phyloP scores from a whole-genome alignment of 352 stramenopile genomes.

The Phytophthora ramorum region DNA sequence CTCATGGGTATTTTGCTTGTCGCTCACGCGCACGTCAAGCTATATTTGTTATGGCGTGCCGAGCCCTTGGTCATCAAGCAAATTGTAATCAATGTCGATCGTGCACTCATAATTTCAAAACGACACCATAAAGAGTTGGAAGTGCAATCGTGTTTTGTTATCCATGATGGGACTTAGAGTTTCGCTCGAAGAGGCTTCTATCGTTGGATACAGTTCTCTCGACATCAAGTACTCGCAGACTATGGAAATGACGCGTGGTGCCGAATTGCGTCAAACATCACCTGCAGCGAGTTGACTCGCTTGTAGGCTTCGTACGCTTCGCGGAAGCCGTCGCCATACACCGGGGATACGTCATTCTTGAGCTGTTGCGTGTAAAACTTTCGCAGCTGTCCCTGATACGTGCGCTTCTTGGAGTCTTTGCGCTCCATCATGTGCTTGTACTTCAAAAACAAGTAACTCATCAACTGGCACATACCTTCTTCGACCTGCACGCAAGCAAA shows the following conservation, averaged over 20 bases:
- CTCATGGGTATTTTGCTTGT: not conserved
- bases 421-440: constrained; percentile 68
- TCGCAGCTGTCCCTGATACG: constrained; percentile 53
- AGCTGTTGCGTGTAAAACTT: constrained; percentile 76
- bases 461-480: constrained; percentile 80
- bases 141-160: not conserved
- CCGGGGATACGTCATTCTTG: constrained; percentile 57
- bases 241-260: constrained; percentile 52
- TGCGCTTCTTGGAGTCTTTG: constrained; percentile 42
- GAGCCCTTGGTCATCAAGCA: too few species aligned
- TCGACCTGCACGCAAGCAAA: constrained; percentile 33
- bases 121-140: too few species aligned
- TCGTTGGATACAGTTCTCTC: constrained; percentile 9
- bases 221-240: not conserved
- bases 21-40: not conserved
- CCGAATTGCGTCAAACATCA: constrained; percentile 70
- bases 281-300: constrained; percentile 66
- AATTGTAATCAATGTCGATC: too few species aligned
- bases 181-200: constrained; percentile 8
- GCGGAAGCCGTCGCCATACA: constrained; percentile 79
- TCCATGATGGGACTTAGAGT: not conserved
- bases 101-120: too few species aligned
- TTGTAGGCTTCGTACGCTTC: constrained; percentile 70
- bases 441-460: constrained; percentile 80
- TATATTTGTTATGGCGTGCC: not conserved